Conservation (phyloP, 139 green algal genomes). For the Trebouxia sp. region DNA sequence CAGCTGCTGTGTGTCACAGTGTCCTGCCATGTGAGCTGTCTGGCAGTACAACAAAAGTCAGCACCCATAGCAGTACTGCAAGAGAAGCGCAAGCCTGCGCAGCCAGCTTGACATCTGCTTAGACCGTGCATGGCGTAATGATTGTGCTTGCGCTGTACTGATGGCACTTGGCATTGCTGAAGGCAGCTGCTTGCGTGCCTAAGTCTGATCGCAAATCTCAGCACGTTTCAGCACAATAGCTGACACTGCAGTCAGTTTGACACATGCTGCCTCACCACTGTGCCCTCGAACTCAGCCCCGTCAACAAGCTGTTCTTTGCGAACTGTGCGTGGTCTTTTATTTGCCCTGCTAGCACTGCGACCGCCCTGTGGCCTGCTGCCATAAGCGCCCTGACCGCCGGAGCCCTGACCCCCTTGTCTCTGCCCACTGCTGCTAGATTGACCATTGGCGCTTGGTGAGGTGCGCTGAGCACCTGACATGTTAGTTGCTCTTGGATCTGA, state of each 20-base stretch:
- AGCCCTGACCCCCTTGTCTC: background rate
- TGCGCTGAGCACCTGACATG: too few species aligned
- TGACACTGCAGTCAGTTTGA: background rate
- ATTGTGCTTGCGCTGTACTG: too few species aligned
- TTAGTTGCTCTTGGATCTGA: too few species aligned
- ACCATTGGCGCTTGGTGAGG: too few species aligned
- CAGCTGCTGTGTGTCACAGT: background rate
- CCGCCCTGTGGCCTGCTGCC: background rate
- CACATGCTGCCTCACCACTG: conserved; percentile 48
- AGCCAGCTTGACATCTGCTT: too few species aligned
- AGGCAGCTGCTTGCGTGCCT: too few species aligned
- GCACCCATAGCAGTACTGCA: background rate
- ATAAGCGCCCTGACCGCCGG: background rate
- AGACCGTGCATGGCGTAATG: too few species aligned
- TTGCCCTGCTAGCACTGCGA: background rate
- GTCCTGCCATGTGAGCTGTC: too few species aligned
- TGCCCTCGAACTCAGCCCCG: conserved; percentile 55
- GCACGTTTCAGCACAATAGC: too few species aligned
- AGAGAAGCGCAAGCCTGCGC: background rate
- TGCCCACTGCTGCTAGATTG: too few species aligned
- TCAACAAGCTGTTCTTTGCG: conserved; percentile 38
- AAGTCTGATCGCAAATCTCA: too few species aligned
- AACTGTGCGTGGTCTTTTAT: background rate
- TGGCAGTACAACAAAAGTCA: background rate
- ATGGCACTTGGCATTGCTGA: too few species aligned